Percentiles rank a stretch among this genome's conserved stretches.
Evolutionary conservation across 2,329 filamentous ascomycete genomes (phyloP).

Genomic region (Alternaria tenuissima): DNA sequence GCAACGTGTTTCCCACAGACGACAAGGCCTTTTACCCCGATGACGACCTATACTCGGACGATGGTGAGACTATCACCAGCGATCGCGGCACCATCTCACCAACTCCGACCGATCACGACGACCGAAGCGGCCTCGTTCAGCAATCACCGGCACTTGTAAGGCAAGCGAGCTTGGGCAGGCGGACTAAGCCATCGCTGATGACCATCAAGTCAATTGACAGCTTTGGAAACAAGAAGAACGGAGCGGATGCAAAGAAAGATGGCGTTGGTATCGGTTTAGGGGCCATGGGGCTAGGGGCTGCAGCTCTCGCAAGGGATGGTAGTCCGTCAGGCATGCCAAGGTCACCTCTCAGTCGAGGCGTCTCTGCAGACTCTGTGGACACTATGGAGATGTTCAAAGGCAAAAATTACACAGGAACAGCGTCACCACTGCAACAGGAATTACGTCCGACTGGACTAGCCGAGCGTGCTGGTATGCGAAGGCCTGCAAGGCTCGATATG

Average conservation of each 20-base stretch:
- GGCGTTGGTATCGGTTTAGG: conserved; percentile 24
- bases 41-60: conserved; percentile 47
- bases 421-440: conserved; percentile 35
- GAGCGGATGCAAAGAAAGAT: conserved; percentile 29
- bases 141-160: conserved; percentile 44
- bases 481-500: conserved; percentile 80
- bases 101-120: conserved; percentile 42
- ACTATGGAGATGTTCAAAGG: conserved; percentile 32
- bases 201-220: conserved; percentile 57
- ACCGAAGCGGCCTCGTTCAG: conserved; percentile 50
- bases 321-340: conserved; percentile 30
- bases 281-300: conserved; percentile 35
- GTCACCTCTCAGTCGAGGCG: conserved; percentile 40
- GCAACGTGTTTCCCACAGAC: conserved; percentile 57
- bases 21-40: conserved; percentile 53
- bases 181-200: conserved; percentile 58
- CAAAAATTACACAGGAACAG: conserved; percentile 27
- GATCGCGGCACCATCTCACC: conserved; percentile 43
- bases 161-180: conserved; percentile 59
- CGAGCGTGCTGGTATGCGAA: conserved; percentile 52
- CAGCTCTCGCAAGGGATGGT: conserved; percentile 36
- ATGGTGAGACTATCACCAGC: conserved; percentile 49
- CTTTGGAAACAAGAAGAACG: conserved; percentile 33
- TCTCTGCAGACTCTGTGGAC: conserved; percentile 47
- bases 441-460: conserved; percentile 45